A percentile compares a stretch with the other conserved stretches of the same genome.
Conservation (phyloP, 192 early-diverging fungal genomes). For the Coemansia sp. region DNA sequence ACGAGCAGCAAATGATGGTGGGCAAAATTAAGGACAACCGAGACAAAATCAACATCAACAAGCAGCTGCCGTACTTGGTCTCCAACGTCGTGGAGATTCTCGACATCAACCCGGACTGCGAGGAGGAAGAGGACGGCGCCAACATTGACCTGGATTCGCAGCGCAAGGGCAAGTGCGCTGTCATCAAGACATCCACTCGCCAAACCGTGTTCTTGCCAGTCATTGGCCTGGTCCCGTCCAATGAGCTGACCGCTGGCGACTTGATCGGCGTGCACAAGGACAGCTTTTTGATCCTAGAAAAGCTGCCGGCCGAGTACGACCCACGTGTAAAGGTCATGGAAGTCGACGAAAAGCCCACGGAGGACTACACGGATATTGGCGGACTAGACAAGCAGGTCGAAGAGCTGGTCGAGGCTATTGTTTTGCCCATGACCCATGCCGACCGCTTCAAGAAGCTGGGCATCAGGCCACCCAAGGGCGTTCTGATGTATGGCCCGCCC, state of each 20-base stretch:
- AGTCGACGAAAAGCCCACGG: slow-evolving; percentile 98
- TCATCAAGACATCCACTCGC: slow-evolving; percentile 92
- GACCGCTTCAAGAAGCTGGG: slow-evolving; percentile 84
- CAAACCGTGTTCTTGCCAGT: slow-evolving; percentile 97
- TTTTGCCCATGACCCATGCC: slow-evolving; percentile 82
- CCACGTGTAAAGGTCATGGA: slow-evolving; percentile 99
- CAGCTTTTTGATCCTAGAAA: slow-evolving; percentile 92
- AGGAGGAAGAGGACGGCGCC: slow-evolving; percentile 91
- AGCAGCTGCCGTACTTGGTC: slow-evolving; percentile 95
- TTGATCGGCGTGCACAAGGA: slow-evolving; percentile 99
- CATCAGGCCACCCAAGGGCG: slow-evolving; percentile 83
- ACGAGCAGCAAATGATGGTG: slow-evolving; percentile 85
- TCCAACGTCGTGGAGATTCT: slow-evolving; percentile 95
- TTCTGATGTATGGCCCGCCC: slow-evolving; percentile 81
- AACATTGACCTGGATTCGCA: slow-evolving; percentile 91
- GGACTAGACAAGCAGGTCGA: slow-evolving; percentile 88
- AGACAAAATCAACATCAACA: slow-evolving; percentile 98
- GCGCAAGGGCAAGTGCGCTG: slow-evolving; percentile 94
- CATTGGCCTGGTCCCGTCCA: slow-evolving; percentile 91
- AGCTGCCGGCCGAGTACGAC: slow-evolving; percentile 96
- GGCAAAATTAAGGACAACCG: slow-evolving; percentile 96
- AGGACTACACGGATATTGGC: slow-evolving; percentile 93
- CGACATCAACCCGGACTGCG: slow-evolving; percentile 85
- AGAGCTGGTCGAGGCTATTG: slow-evolving; percentile 83
- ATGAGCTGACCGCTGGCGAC: slow-evolving; percentile 89